Base-by-base conservation (phyloP, 208 protist species). In the Trypanosomatidae sp. region DNA sequence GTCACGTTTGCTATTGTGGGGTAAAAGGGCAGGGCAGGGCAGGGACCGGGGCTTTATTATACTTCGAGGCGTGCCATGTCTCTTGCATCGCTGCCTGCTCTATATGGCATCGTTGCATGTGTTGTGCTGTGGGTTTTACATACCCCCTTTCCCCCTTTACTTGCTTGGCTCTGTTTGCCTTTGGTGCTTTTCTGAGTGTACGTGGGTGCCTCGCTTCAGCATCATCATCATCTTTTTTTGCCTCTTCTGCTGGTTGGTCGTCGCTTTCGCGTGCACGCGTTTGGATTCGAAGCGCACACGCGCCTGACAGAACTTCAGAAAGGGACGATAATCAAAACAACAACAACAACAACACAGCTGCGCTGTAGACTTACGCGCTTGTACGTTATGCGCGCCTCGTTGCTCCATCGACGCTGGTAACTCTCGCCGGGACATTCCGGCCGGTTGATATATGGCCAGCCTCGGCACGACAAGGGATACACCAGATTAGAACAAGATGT, bases 181-280 rank as follows among this genome's bases (percentile, higher is more conserved):
- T 50, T 50, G 47, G 47, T 3, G 47, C 47, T 4, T 13, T 19
- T n/a, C 47, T 7, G 58, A 53, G 39, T 28, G 25, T 74, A 22
- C 36, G 15, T 52, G 49, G 17, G 22, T 46, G 62, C 55, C 39
- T 43, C 36, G 9, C 50, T 65, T 39, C 36, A 36, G 33, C 66
- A 39, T 77, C 30, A n/a, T n/a, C 53, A 41, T n/a, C 58, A 43
- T 73, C 62, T 56, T 66, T 43, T 43, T 41, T 44, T 77, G 33
- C 77, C 43, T 44, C 47, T 72, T 33, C 36, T 39, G 36, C 36
- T 39, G 36, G 36, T 77, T 71, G 52, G 36, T 36, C 13, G 30
- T 50, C 49, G 39, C 4, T 39, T 39, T 39, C 36, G 3, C 36
- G 36, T 39, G 36, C 36, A 39, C 36, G 36, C 36, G 36, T 39